Conservation (phyloP, 495 filamentous ascomycete species). For the Patellaria atrata region DNA sequence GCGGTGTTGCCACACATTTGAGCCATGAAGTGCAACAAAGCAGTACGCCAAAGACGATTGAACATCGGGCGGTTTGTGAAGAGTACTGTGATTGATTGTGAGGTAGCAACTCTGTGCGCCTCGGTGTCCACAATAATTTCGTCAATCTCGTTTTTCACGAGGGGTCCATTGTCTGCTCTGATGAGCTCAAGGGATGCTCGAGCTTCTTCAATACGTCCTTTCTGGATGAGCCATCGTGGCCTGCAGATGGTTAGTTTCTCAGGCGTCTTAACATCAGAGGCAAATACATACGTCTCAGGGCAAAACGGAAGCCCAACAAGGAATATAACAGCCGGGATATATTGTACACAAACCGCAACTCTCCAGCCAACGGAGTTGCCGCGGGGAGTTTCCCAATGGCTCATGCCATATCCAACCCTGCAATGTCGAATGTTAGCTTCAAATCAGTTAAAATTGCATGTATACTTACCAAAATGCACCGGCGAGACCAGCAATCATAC, state of each 20-base stretch:
- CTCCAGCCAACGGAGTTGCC: constrained; percentile 28
- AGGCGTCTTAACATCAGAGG: not conserved
- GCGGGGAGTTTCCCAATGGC: constrained; percentile 14
- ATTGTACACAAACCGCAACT: constrained; percentile 31
- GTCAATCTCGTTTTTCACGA: constrained; percentile 9
- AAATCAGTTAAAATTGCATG: no score
- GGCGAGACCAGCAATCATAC: constrained; percentile 38
- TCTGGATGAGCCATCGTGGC: constrained; percentile 34
- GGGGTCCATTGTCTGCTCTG: constrained; percentile 24
- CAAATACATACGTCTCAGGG: constrained; percentile 31
- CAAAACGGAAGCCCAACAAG: constrained; percentile 33
- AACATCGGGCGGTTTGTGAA: constrained; percentile 18
- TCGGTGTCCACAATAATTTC: constrained; percentile 12
- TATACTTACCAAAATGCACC: constrained; percentile 36
- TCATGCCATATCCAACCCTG: constrained; percentile 19
- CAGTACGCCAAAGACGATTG: constrained; percentile 23
- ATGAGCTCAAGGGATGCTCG: constrained; percentile 27
- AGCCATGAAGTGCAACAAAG: constrained; percentile 38
- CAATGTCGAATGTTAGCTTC: not conserved
- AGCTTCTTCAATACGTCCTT: constrained; percentile 28
- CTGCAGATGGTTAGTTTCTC: constrained; percentile 4
- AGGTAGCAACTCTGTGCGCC: constrained; percentile 7
- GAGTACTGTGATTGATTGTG: constrained; percentile 10
- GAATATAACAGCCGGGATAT: constrained; percentile 33
- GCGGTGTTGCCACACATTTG: constrained; percentile 40